Percentiles rank a stretch among this genome's conserved stretches.
phyloP scores from a whole-genome alignment of 352 stramenopile genomes.

The Globisporangium irregulare region DNA sequence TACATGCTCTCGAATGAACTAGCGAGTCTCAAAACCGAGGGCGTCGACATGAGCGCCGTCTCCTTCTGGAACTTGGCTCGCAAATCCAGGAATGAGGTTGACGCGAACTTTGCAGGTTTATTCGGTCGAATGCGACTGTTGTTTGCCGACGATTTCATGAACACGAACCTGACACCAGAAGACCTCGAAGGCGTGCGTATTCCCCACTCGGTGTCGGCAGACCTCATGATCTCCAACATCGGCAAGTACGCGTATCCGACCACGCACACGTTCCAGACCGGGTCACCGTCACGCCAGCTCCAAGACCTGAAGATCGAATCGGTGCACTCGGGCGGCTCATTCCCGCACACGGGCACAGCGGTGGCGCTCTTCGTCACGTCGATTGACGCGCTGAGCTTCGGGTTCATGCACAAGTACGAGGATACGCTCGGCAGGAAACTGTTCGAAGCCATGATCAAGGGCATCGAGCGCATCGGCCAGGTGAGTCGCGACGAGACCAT shows the following conservation, averaged over 20 bases:
- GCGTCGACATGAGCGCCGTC: not conserved
- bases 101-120: not conserved
- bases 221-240: slow-evolving; percentile 26
- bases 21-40: not conserved
- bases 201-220: slow-evolving; percentile 21
- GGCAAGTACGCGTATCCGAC: slow-evolving; percentile 29
- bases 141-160: not conserved
- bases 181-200: not conserved
- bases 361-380: slow-evolving; percentile 8
- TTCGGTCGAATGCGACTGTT: not conserved
- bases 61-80: slow-evolving; percentile 4
- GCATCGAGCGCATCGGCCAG: not conserved
- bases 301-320: not conserved
- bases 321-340: not conserved
- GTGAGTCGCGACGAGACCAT: slow-evolving; percentile 1
- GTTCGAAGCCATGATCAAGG: not conserved
- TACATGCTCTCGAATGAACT: slow-evolving; percentile 4
- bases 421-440: not conserved
- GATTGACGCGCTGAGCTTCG: not conserved
- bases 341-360: slow-evolving; percentile 1
- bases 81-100: not conserved
- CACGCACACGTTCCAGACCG: slow-evolving; percentile 24
- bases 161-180: not conserved
- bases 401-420: slow-evolving; percentile 9
- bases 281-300: not conserved